These are phyloP conservation scores for Urtica urens DNA, from an alignment of 306 rosid genomes.

Conservation along the genomic window DNA sequence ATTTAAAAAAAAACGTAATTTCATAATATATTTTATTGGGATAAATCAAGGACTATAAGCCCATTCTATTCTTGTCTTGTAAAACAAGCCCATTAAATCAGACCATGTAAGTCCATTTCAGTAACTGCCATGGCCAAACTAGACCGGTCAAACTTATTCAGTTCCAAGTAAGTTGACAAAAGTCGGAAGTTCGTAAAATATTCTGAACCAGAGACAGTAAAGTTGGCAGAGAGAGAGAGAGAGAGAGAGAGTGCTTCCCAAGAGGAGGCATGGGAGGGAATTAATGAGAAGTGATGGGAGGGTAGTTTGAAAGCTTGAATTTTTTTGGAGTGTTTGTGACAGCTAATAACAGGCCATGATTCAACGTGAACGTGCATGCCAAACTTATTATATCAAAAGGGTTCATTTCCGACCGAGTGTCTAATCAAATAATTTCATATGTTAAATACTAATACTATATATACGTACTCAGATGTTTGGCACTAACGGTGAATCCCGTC, in stretches of 20 bases:
- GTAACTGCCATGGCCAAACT: not conserved
- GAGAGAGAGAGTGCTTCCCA: slow-evolving; percentile 37
- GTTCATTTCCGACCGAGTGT: too few relatives aligned
- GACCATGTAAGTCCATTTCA: not conserved
- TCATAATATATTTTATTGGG: not conserved
- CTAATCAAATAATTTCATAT: slow-evolving; percentile 37
- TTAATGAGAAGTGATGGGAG: slow-evolving; percentile 41
- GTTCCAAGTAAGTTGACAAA: not conserved
- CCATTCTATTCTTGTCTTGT: not conserved
- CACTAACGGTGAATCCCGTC: too few relatives aligned
- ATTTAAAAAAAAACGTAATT: too few relatives aligned
- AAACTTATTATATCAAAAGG: too few relatives aligned
- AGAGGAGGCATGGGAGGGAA: slow-evolving; percentile 65
- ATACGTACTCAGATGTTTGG: not conserved
- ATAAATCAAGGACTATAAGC: not conserved
- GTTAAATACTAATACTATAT: not conserved
- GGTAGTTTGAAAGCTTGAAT: slow-evolving; percentile 19
- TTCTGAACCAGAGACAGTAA: not conserved
- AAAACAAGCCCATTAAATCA: not conserved
- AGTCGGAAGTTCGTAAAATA: not conserved
- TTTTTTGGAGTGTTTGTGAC: slow-evolving; percentile 17
- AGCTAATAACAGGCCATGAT: slow-evolving; percentile 40
- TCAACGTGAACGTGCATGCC: slow-evolving; percentile 57
- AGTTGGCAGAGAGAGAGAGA: not conserved
- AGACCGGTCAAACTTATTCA: not conserved